A percentile compares a stretch with the other conserved stretches of the same genome.
Evolutionary conservation across 805 yeast species (phyloP).

Genomic region (Metschnikowia colocasiae): DNA sequence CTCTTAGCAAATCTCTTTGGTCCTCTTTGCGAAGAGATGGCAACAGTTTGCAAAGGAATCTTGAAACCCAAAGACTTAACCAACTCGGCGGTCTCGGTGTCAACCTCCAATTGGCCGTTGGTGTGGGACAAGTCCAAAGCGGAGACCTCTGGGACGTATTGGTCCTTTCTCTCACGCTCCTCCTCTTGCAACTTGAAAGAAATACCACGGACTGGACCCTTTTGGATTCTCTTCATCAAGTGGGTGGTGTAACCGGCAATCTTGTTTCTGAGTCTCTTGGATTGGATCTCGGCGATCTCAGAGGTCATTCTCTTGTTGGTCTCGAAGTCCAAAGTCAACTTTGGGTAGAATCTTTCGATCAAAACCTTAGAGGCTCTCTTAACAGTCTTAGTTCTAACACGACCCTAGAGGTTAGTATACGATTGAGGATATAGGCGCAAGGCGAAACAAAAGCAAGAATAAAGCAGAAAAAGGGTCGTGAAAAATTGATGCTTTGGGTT

Average conservation of each 20-base stretch:
- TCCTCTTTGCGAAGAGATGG: constrained; percentile 85
- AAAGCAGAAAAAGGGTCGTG: too few relatives aligned
- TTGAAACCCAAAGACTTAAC: constrained; percentile 89
- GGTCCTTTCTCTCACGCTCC: constrained; percentile 99
- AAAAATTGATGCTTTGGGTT: too few relatives aligned
- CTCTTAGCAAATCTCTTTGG: constrained; percentile 91
- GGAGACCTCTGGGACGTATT: constrained; percentile 99
- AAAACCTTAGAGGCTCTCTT: constrained; percentile 99
- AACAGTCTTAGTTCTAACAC: constrained; percentile 99
- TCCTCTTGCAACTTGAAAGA: constrained; percentile 99
- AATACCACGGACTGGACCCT: constrained; percentile 99
- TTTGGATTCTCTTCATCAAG: constrained; percentile 99
- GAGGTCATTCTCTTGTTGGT: constrained; percentile 99
- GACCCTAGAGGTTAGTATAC: constrained; percentile 64
- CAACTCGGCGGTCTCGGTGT: constrained; percentile 92
- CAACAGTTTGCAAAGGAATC: constrained; percentile 79
- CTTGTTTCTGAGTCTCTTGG: constrained; percentile 99
- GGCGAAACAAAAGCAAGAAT: too few relatives aligned
- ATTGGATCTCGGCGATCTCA: constrained; percentile 98
- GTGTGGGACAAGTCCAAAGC: constrained; percentile 97
- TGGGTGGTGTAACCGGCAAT: constrained; percentile 99
- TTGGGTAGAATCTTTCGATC: constrained; percentile 99
- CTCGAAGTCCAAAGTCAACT: constrained; percentile 98
- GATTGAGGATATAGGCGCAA: not conserved
- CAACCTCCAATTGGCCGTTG: constrained; percentile 95